phyloP scores from a whole-genome alignment of 2,329 filamentous ascomycete genomes.

The Trichoderma endophyticum region DNA sequence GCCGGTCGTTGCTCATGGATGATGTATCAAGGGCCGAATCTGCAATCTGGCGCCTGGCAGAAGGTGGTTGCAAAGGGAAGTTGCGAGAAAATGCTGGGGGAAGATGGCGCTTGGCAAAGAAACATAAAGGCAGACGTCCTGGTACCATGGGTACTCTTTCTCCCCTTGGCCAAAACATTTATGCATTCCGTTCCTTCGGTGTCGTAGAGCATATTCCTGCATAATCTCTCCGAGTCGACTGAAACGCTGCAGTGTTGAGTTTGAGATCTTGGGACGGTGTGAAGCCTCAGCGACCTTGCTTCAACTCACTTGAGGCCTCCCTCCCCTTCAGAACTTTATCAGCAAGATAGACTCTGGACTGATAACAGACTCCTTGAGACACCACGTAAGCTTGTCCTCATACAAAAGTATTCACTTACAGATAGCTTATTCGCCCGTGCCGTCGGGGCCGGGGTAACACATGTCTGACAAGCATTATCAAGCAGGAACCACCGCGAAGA shows the following conservation, averaged over 20 bases:
- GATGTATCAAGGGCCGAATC: conserved; percentile 5
- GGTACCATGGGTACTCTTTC: neutral
- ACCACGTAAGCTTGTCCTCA: neutral
- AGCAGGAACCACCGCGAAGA: neutral
- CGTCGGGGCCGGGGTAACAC: conserved; percentile 19
- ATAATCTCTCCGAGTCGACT: neutral
- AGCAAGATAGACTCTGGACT: neutral
- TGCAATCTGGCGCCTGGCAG: neutral
- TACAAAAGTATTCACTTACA: neutral
- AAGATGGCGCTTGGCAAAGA: neutral
- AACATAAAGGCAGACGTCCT: conserved; percentile 10
- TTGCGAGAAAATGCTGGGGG: neutral
- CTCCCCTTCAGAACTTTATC: neutral
- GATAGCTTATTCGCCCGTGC: conserved; percentile 15
- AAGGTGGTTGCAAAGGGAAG: conserved; percentile 1
- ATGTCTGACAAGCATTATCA: conserved; percentile 15
- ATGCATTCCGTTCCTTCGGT: neutral
- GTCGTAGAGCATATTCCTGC: neutral
- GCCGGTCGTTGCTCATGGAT: neutral
- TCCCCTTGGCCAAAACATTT: neutral
- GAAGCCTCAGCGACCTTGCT: neutral
- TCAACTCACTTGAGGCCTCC: neutral
- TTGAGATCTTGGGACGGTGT: neutral
- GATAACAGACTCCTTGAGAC: neutral
- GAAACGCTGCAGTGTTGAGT: neutral